Evolutionary conservation across 83 land plant genomes (phyloP).

Genomic region (Isoetes engelmannii): DNA sequence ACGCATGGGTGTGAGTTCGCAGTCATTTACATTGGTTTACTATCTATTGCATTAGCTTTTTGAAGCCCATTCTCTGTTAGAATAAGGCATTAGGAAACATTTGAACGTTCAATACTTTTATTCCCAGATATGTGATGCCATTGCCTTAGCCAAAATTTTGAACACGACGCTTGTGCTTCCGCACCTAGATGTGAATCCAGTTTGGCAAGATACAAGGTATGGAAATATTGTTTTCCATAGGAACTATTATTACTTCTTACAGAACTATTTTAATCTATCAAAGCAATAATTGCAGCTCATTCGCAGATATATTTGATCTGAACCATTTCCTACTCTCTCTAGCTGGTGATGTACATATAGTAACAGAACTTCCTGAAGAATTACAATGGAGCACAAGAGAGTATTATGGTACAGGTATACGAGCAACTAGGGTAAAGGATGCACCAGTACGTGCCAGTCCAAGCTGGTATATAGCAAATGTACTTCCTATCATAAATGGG

Average conservation of each 20-base stretch:
- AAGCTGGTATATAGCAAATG: conserved; percentile 75
- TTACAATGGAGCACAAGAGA: conserved; percentile 84
- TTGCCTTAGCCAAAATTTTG: conserved; percentile 86
- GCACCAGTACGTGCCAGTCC: conserved; percentile 92
- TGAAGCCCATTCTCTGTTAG: too few species aligned
- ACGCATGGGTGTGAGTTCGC: conserved; percentile 78
- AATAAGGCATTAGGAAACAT: too few species aligned
- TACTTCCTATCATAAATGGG: conserved; percentile 71
- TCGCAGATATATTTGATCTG: conserved; percentile 88
- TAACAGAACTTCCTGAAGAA: conserved; percentile 62
- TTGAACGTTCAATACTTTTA: too few species aligned
- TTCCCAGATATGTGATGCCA: conserved; percentile 87
- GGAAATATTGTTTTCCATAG: not conserved
- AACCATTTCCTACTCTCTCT: conserved; percentile 68
- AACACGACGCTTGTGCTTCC: conserved; percentile 87
- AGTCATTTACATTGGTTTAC: not conserved
- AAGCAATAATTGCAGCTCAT: conserved; percentile 55
- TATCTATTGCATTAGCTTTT: too few species aligned
- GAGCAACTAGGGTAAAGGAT: conserved; percentile 68
- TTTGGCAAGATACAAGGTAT: conserved; percentile 92
- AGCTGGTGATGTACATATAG: conserved; percentile 61
- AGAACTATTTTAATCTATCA: not conserved
- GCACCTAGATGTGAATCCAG: conserved; percentile 84
- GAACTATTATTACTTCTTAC: not conserved
- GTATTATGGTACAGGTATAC: conserved; percentile 78